These are phyloP conservation scores for Atkinsonella texensis DNA, from an alignment of 2,329 filamentous ascomycete genomes.

Conservation along the genomic window DNA sequence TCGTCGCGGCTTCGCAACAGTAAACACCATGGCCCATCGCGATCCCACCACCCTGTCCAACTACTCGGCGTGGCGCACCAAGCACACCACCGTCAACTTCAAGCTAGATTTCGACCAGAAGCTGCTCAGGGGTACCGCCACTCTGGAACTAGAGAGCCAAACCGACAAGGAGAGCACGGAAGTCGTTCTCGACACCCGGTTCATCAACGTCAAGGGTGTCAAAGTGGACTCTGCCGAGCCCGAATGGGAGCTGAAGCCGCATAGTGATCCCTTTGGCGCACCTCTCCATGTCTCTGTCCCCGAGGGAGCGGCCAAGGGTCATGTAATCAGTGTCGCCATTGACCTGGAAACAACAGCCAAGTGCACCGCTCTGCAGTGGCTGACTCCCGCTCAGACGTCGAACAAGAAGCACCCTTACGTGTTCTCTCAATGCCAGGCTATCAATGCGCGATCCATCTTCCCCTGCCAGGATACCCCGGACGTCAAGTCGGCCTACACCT, in stretches of 20 bases:
- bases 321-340: conserved; percentile 47
- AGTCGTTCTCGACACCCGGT: conserved; percentile 81
- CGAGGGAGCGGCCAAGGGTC: conserved; percentile 39
- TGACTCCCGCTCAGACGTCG: conserved; percentile 83
- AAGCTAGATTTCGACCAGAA: conserved; percentile 75
- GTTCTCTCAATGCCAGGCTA: conserved; percentile 97
- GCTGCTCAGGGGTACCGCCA: conserved; percentile 63
- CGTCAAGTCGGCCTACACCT: conserved; percentile 89
- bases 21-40: conserved; percentile 30
- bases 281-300: conserved; percentile 56
- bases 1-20: conserved; percentile 15
- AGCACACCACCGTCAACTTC: conserved; percentile 71
- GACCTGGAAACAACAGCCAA: conserved; percentile 69
- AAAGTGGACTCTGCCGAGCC: conserved; percentile 51
- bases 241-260: conserved; percentile 58
- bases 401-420: conserved; percentile 96
- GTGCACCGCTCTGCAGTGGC: conserved; percentile 91
- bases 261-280: conserved; percentile 61
- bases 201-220: conserved; percentile 61
- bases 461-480: conserved; percentile 97
- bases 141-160: conserved; percentile 64
- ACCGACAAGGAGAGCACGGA: conserved; percentile 61
- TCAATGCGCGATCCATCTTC: conserved; percentile 86
- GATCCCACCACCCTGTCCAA: conserved; percentile 90
- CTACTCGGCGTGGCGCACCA: conserved; percentile 77